Conservation (phyloP, 2,329 filamentous ascomycete genomes). For the Aspergillus felis region DNA sequence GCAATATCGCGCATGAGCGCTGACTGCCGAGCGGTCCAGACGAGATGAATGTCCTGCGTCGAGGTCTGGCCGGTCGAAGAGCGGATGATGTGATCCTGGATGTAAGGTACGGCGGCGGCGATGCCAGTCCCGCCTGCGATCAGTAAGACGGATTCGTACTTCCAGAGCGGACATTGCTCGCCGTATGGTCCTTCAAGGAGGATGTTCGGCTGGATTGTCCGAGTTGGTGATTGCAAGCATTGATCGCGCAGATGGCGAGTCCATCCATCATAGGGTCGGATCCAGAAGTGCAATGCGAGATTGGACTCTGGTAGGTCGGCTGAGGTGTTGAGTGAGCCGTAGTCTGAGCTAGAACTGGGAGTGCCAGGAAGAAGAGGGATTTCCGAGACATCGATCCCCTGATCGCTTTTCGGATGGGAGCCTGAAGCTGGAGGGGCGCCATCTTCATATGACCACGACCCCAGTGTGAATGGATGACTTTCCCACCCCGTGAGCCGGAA, state of each 20-base stretch:
- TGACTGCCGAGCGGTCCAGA: constrained; percentile 33
- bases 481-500: constrained; percentile 45
- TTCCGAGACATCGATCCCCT: constrained; percentile 20
- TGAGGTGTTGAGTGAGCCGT: background rate
- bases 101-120: constrained; percentile 46
- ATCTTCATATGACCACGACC: constrained; percentile 24
- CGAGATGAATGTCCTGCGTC: constrained; percentile 27
- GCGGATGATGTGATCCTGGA: constrained; percentile 29
- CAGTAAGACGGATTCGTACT: constrained; percentile 51
- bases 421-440: background rate
- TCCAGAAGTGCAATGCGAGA: constrained; percentile 44
- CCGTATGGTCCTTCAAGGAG: constrained; percentile 52
- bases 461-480: constrained; percentile 51
- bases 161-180: constrained; percentile 37
- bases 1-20: constrained; percentile 29
- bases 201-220: constrained; percentile 30
- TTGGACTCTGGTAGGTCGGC: constrained; percentile 8
- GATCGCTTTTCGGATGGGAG: constrained; percentile 1
- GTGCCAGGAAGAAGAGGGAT: constrained; percentile 24
- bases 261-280: constrained; percentile 51
- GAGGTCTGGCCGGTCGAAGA: constrained; percentile 12
- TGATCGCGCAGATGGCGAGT: constrained; percentile 44
- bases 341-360: background rate
- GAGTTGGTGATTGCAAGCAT: constrained; percentile 26
- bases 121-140: constrained; percentile 36